A percentile compares a stretch with the other conserved stretches of the same genome.
Evolutionary conservation across 2,329 filamentous ascomycete genomes (phyloP).

Genomic region (Diaporthe batatas): DNA sequence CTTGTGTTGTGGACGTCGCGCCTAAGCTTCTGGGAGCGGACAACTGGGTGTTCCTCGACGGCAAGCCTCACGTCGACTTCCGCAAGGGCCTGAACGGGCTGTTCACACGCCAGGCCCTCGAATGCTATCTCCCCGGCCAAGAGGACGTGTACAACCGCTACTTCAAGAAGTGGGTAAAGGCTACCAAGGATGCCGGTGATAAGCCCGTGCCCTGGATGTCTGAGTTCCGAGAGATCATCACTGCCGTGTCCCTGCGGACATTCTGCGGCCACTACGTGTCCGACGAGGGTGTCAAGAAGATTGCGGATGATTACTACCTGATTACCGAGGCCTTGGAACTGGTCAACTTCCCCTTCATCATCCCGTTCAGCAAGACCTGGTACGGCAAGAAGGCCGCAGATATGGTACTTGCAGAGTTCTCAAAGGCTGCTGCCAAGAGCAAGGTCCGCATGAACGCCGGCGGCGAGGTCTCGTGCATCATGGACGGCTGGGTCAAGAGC

Average conservation of each 20-base stretch:
- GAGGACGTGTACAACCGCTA: slow-evolving; percentile 92
- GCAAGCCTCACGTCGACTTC: slow-evolving; percentile 94
- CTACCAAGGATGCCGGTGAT: slow-evolving; percentile 78
- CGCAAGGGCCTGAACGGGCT: slow-evolving; percentile 95
- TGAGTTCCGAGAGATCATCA: slow-evolving; percentile 94
- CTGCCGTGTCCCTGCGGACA: slow-evolving; percentile 93
- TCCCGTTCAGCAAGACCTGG: slow-evolving; percentile 96
- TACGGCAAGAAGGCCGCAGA: slow-evolving; percentile 96
- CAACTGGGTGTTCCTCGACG: slow-evolving; percentile 98
- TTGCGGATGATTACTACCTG: slow-evolving; percentile 95
- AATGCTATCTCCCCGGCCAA: slow-evolving; percentile 89
- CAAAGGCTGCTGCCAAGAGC: slow-evolving; percentile 92
- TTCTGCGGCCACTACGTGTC: slow-evolving; percentile 97
- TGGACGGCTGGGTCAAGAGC: slow-evolving; percentile 92
- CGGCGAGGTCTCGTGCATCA: slow-evolving; percentile 89
- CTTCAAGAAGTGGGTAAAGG: slow-evolving; percentile 81
- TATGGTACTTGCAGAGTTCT: slow-evolving; percentile 90
- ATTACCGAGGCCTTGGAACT: slow-evolving; percentile 96
- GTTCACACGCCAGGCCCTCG: slow-evolving; percentile 91
- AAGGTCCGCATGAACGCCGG: slow-evolving; percentile 93
- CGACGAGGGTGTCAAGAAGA: slow-evolving; percentile 90
- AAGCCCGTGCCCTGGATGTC: slow-evolving; percentile 90
- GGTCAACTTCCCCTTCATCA: slow-evolving; percentile 97
- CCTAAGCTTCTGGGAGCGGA: slow-evolving; percentile 91
- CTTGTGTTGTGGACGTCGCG: slow-evolving; percentile 94